Evolutionary conservation across 768 basidiomycete genomes (phyloP), one percentile per base, ranked within the genome.

Genomic region (Boletellus ananiceps): DNA sequence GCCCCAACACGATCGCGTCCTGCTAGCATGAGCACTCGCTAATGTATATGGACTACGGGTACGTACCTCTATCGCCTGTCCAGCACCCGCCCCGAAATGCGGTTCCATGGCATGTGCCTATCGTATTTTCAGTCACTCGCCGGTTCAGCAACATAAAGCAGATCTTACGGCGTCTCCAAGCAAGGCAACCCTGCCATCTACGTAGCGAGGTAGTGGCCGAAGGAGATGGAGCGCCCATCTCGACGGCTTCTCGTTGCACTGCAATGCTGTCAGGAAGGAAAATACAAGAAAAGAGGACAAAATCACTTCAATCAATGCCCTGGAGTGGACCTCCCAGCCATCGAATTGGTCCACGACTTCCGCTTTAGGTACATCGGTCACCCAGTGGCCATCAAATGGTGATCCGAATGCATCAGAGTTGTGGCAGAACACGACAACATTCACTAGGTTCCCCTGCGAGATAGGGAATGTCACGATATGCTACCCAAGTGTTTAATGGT

Each of bases 61-160:
- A 40, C 60, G 11, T 38, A 75, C 75, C 61, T 79, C 79, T n/a
- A 78, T 70, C 1, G 77, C 76, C 46, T 76, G 76, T 4, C 76
- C 74, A 3, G 75, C 79, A 3, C 78, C 77, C 0, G 74, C 70
- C 1, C 73, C 77, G 57, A 74, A 67, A 53, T 76, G 69, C 0
- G 76, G 75, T 4, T 70, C 63, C 69, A 76, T 75, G 0, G 71
- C 75, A 58, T 79, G 76, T 0, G 75, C 76, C 76, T 64, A 37
- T n/a, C 35, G 9, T 11, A 34, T 16, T 39, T 27, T 58, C 47
- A 53, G 31, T 40, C 18, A 7, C 37, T 19, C 41, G 15, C 40
- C 27, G 13, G 12, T 39, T 39, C 38, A 35, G 16, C 6, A 45
- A 23, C 8, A 18, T 6, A 16, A 25, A 31, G 36, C 14, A 18